A percentile compares a stretch with the other conserved stretches of the same genome.
These are phyloP conservation scores for Yamadazyma laniorum DNA, from an alignment of 805 yeast genomes.

Conservation along the genomic window DNA sequence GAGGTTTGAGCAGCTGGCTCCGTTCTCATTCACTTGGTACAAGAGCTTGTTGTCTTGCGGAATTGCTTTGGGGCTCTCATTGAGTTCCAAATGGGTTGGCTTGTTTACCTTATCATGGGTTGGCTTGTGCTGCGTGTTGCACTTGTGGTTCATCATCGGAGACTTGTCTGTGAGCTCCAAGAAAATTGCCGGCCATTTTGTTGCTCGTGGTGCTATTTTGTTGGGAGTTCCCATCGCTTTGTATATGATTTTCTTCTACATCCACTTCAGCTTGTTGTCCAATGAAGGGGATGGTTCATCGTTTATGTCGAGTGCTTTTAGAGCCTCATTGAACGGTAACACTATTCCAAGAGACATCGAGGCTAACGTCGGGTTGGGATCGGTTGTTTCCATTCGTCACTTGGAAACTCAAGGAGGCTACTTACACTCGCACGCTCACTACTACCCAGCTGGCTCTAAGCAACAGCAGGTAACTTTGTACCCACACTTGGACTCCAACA, in stretches of 20 bases:
- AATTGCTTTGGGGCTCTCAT: conserved; percentile 68
- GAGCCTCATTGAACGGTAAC: conserved; percentile 60
- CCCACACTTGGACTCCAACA: conserved; percentile 74
- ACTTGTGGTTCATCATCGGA: conserved; percentile 71
- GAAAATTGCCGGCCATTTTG: conserved; percentile 46
- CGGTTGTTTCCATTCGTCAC: conserved; percentile 66
- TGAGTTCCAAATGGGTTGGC: conserved; percentile 83
- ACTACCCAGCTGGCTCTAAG: conserved; percentile 74
- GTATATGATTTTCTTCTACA: conserved; percentile 56
- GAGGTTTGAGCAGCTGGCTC: conserved; percentile 61
- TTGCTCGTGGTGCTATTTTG: conserved; percentile 50
- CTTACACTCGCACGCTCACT: conserved; percentile 73
- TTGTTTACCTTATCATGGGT: conserved; percentile 78
- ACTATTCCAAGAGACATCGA: conserved; percentile 55
- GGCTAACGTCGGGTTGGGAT: conserved; percentile 73
- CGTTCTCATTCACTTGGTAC: conserved; percentile 59
- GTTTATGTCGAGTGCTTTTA: conserved; percentile 71
- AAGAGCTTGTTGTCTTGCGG: conserved; percentile 64
- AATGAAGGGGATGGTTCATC: conserved; percentile 72
- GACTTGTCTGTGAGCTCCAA: conserved; percentile 54
- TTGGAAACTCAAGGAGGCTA: conserved; percentile 74
- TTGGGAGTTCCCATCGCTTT: conserved; percentile 57
- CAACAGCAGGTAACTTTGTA: conserved; percentile 82
- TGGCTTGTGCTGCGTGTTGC: conserved; percentile 58
- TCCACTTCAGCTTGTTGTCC: conserved; percentile 58